phyloP scores from a whole-genome alignment of 2,329 filamentous ascomycete genomes.

The Phyllosticta ampelicida region DNA sequence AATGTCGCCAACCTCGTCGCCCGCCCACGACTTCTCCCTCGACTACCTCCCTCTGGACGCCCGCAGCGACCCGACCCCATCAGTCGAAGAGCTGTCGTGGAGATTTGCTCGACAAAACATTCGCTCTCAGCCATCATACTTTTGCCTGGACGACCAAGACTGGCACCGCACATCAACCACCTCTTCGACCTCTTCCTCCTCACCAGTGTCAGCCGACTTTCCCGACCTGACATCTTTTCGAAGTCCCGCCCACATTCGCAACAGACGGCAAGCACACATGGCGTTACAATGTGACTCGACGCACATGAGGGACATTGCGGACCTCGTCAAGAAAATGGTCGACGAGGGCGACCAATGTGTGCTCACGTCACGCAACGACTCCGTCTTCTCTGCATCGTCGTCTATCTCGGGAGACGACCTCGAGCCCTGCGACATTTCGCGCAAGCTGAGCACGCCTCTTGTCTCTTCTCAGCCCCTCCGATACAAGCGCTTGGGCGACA shows the following conservation, averaged over 20 bases:
- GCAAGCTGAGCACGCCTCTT: constrained; percentile 16
- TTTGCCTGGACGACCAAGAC: constrained; percentile 4
- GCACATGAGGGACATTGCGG: constrained; percentile 31
- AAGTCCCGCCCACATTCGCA: constrained; percentile 21
- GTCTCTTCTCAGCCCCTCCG: constrained; percentile 14
- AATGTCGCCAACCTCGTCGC: constrained; percentile 10
- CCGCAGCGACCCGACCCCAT: constrained; percentile 1
- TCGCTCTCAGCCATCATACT: background rate
- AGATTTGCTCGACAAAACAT: constrained; percentile 10
- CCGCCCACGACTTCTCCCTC: background rate
- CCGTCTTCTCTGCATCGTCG: constrained; percentile 7
- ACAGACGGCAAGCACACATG: constrained; percentile 31
- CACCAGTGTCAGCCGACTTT: constrained; percentile 5
- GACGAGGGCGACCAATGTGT: constrained; percentile 32
- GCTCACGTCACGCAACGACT: constrained; percentile 10
- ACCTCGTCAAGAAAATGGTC: constrained; percentile 33
- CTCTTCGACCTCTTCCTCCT: constrained; percentile 1
- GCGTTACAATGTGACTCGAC: constrained; percentile 30
- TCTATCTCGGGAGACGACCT: constrained; percentile 16
- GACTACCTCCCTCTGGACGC: background rate
- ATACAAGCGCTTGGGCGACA: constrained; percentile 19
- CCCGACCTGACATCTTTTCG: background rate
- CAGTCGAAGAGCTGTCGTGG: constrained; percentile 9
- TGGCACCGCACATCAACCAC: background rate
- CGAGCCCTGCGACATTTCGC: constrained; percentile 23